Conservation (phyloP, 495 filamentous ascomycete species). For the Hapsidospora chrysogenum region DNA sequence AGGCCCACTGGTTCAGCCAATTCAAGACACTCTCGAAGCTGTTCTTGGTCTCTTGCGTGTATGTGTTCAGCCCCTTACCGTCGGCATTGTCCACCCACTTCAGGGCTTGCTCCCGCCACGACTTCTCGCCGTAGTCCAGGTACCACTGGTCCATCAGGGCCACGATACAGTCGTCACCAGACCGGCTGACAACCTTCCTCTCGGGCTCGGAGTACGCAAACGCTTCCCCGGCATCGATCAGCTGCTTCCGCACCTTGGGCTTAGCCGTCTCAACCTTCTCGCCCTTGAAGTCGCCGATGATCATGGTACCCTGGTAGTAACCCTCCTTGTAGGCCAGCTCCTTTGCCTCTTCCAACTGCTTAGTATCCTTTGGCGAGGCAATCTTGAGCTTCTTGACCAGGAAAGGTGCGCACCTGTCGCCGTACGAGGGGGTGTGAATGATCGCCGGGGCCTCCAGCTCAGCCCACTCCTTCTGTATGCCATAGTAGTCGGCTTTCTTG, state of each 20-base stretch:
- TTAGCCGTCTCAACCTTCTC: slow-evolving; percentile 74
- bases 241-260: slow-evolving; percentile 62
- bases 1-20: slow-evolving; percentile 95
- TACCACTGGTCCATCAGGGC: slow-evolving; percentile 95
- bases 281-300: slow-evolving; percentile 77
- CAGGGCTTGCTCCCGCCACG: slow-evolving; percentile 55
- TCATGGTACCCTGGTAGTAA: slow-evolving; percentile 92
- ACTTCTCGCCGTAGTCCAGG: slow-evolving; percentile 81
- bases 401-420: slow-evolving; percentile 63
- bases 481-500: slow-evolving; percentile 96
- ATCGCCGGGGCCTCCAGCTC: slow-evolving; percentile 75
- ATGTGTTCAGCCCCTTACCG: slow-evolving; percentile 57
- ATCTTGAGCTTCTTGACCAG: slow-evolving; percentile 92
- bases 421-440: slow-evolving; percentile 81
- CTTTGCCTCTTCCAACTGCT: slow-evolving; percentile 82
- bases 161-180: slow-evolving; percentile 79
- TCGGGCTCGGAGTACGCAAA: slow-evolving; percentile 91
- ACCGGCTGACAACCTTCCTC: slow-evolving; percentile 68
- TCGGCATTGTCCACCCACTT: slow-evolving; percentile 49
- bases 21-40: slow-evolving; percentile 67
- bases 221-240: slow-evolving; percentile 65
- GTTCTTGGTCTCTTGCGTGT: slow-evolving; percentile 61
- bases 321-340: slow-evolving; percentile 93
- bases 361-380: slow-evolving; percentile 83
- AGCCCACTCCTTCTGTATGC: slow-evolving; percentile 94